Conservation (phyloP, 768 basidiomycete genomes). For the Rhizopogon vinicolor region DNA sequence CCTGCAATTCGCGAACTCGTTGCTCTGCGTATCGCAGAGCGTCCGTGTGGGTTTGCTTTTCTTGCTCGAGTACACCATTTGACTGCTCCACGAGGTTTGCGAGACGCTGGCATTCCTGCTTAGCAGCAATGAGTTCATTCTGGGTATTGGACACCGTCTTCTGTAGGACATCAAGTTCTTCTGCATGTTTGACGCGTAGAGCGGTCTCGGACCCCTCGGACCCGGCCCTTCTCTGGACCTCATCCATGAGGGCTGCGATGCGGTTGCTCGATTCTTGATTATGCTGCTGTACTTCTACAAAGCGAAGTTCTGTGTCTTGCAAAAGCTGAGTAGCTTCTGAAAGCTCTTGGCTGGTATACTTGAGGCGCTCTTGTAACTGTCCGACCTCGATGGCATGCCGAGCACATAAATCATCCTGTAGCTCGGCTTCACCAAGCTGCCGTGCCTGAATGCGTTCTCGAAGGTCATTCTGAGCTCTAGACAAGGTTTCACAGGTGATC, state of each 20-base stretch:
- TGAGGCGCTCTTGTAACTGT: slow-evolving; percentile 32
- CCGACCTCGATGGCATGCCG: slow-evolving; percentile 34
- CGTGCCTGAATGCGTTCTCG: slow-evolving; percentile 2
- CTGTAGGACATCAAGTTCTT: slow-evolving; percentile 17
- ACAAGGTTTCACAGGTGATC: slow-evolving; percentile 1
- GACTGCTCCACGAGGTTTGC: slow-evolving; percentile 20
- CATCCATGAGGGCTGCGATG: slow-evolving; percentile 11
- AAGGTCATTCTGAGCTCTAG: neutral
- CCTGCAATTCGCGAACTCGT: slow-evolving; percentile 20
- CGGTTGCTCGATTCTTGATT: slow-evolving; percentile 25
- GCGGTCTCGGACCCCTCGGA: slow-evolving; percentile 2
- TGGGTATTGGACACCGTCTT: slow-evolving; percentile 21
- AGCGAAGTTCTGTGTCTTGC: slow-evolving; percentile 28
- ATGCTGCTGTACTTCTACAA: slow-evolving; percentile 27
- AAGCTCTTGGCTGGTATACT: slow-evolving; percentile 29
- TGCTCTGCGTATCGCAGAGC: slow-evolving; percentile 22
- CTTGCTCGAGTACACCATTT: slow-evolving; percentile 17
- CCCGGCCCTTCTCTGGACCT: slow-evolving; percentile 8
- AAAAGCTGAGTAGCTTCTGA: slow-evolving; percentile 30
- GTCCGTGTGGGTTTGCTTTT: slow-evolving; percentile 26
- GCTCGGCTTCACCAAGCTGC: neutral
- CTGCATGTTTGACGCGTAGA: slow-evolving; percentile 1
- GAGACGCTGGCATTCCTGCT: slow-evolving; percentile 20
- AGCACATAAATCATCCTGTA: slow-evolving; percentile 12
- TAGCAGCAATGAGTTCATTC: slow-evolving; percentile 16